Percentiles rank a stretch among this genome's conserved stretches.
These are phyloP conservation scores for Xylariaceae sp. DNA, from an alignment of 2,329 filamentous ascomycete species.

Conservation along the genomic window DNA sequence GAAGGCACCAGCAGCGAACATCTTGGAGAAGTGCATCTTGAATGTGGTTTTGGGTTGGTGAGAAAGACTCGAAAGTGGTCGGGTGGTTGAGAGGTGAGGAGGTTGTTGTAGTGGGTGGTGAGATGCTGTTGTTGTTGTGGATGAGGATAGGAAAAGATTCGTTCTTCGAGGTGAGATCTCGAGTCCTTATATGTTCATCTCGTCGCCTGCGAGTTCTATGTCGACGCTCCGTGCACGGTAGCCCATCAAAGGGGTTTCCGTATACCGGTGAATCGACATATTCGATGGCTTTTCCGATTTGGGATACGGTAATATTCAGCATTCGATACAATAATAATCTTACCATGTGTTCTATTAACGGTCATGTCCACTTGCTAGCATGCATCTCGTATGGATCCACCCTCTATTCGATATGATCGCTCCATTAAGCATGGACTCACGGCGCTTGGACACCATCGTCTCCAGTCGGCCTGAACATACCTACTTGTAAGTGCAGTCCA, in stretches of 20 bases:
- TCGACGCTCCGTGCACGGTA: background rate
- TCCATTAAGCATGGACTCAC: background rate
- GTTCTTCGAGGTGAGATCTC: background rate
- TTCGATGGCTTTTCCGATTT: background rate
- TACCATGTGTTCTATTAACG: background rate
- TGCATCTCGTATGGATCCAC: background rate
- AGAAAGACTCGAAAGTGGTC: background rate
- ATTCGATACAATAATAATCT: background rate
- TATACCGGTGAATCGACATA: background rate
- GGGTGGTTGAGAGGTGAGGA: background rate
- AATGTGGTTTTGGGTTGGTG: background rate
- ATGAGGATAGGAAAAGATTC: background rate
- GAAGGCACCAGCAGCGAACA: slow-evolving; percentile 13
- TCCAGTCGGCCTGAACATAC: background rate
- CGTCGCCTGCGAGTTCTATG: background rate
- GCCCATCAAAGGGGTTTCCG: background rate
- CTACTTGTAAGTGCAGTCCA: no score
- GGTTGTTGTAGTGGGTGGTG: slow-evolving; percentile 8
- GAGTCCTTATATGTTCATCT: slow-evolving; percentile 9
- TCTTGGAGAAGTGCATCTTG: slow-evolving; percentile 20
- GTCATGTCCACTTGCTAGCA: background rate
- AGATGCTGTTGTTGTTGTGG: background rate
- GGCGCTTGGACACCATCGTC: background rate
- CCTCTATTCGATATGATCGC: background rate
- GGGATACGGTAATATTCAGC: background rate